Percentiles rank a stretch among this genome's conserved stretches.
These are phyloP conservation scores for Wakefieldia striispora DNA, from an alignment of 768 basidiomycete genomes.

Conservation along the genomic window DNA sequence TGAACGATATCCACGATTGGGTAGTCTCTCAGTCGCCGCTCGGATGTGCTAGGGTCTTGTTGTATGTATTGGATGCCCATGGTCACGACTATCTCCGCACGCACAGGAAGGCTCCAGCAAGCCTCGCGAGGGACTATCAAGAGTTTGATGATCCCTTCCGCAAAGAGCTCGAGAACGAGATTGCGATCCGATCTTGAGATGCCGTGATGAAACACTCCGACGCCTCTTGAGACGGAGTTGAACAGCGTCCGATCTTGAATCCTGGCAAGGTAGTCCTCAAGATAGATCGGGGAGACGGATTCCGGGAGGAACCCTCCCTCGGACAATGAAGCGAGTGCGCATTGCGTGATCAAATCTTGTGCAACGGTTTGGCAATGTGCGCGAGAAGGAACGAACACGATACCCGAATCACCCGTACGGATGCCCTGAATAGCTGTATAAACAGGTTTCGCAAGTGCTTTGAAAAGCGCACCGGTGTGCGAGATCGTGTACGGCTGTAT, in stretches of 20 bases:
- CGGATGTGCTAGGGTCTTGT: constrained; percentile 42
- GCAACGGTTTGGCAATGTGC: constrained; percentile 72
- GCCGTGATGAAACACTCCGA: constrained; percentile 84
- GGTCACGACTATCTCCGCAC: constrained; percentile 77
- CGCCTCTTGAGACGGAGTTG: constrained; percentile 79
- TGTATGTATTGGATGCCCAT: constrained; percentile 90
- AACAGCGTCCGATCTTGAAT: constrained; percentile 61
- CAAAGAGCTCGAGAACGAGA: constrained; percentile 77
- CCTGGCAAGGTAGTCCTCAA: constrained; percentile 57
- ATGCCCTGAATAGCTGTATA: constrained; percentile 66
- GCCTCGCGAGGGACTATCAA: constrained; percentile 80
- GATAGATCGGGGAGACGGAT: constrained; percentile 44
- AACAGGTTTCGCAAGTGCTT: constrained; percentile 88
- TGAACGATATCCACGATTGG: constrained; percentile 74
- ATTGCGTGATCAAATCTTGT: constrained; percentile 83
- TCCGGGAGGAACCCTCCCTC: constrained; percentile 65
- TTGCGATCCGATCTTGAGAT: constrained; percentile 64
- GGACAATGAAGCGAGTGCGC: constrained; percentile 70
- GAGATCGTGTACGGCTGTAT: constrained; percentile 82
- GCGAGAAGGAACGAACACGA: constrained; percentile 89
- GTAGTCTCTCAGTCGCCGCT: constrained; percentile 80
- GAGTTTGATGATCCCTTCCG: constrained; percentile 74
- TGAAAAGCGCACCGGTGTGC: constrained; percentile 83
- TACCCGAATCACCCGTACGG: constrained; percentile 46
- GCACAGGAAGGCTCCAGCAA: constrained; percentile 88